Evolutionary conservation across 208 protist species (phyloP), one percentile per base, ranked within the genome.

Genomic region (Crithidia sp.): DNA sequence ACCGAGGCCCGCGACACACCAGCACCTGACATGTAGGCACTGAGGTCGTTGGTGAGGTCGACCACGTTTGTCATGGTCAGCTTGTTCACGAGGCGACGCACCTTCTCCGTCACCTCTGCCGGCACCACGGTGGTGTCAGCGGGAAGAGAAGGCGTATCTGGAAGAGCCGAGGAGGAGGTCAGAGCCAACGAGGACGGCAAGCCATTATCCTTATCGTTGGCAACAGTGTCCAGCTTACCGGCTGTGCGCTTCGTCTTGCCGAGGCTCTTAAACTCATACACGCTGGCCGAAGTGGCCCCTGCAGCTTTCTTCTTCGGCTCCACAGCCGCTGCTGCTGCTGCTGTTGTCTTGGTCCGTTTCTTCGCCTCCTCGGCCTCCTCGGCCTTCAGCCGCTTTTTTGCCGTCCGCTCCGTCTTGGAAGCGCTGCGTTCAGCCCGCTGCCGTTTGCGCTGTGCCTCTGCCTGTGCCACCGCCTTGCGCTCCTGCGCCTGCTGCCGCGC

Each of bases 1-100:
- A 94, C 89, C 16, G 62, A 58, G 8, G 83, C 88, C 17, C 89
- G 85, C 12, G 90, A 79, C 5, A 83, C 85, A 5, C 81, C 84
- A 0, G 78, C 65, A n/a, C 41, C 52, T 40, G 37, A 61, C 68
- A 81, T 74, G 39, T 85, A 89, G 65, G 82, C 75, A 19, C 82
- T 85, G 12, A 91, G 41, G 37, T 94, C 91, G 9, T 74, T 57
- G n/a, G 87, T 86, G 59, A 94, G 81, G 37, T 81, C 82, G 0
- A 85, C 84, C n/a, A 94, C 87, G 71, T 96, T 96, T 4, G 71
- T 55, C 68, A 92, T 76, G 28, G 91, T 94, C 37, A 96, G 77
- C 66, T 92, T 94, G 63, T 96, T 96, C 7, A 91, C 73, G 10
- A 84, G 78, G 28, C 89, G 85, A 10, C 86, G 82, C 45, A 80